phyloP scores from a whole-genome alignment of 2,329 filamentous ascomycete species.

The Dendrostoma leiphaemia region DNA sequence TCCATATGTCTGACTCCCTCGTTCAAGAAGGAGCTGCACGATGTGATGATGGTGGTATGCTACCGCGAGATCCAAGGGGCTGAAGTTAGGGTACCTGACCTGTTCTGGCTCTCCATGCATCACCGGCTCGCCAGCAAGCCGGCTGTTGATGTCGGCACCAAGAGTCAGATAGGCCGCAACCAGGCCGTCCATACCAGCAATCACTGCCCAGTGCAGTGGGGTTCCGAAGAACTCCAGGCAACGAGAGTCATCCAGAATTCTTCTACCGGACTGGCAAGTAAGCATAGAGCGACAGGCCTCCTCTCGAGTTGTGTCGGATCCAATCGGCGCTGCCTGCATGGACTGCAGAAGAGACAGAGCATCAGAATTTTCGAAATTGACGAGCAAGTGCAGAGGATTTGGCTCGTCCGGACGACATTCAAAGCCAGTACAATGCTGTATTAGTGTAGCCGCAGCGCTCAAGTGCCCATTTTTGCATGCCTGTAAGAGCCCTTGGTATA shows the following conservation, averaged over 20 bases:
- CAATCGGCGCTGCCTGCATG: no score
- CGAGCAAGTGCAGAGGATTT: neutral
- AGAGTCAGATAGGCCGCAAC: neutral
- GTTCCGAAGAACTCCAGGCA: neutral
- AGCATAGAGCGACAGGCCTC: neutral
- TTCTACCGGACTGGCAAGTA: neutral
- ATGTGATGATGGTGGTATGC: neutral
- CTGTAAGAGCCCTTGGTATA: neutral
- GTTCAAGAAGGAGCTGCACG: neutral
- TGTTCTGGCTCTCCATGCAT: neutral
- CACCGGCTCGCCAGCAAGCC: neutral
- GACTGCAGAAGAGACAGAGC: no score
- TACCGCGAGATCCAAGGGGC: neutral
- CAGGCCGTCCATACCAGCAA: neutral
- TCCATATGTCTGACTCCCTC: neutral
- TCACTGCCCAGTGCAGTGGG: neutral
- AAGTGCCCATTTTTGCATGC: neutral
- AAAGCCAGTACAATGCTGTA: neutral
- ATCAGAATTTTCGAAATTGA: neutral
- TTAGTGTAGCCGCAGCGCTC: neutral
- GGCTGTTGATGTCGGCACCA: neutral
- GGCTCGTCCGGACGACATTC: neutral
- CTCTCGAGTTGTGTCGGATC: neutral
- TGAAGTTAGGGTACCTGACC: neutral
- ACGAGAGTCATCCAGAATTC: neutral